Evolutionary conservation across 1,284 basidiomycete genomes (phyloP), one percentile per base, ranked within the genome.

Genomic region (Ganoderma lingzhi): DNA sequence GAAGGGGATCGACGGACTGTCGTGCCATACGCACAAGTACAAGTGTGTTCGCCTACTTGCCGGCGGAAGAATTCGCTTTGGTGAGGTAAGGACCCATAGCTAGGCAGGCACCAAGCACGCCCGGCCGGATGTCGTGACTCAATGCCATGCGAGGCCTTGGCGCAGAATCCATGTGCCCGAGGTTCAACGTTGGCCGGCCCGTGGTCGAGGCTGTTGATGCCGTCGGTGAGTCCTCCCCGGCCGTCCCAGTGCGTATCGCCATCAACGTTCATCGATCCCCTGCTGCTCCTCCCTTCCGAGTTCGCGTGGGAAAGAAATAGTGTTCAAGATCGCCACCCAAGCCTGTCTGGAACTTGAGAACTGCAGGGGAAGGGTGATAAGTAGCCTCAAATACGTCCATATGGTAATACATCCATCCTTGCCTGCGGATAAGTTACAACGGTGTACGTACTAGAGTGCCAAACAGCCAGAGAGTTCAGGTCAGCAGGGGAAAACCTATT

Each of bases 381-480:
- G n/a, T n/a, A n/a, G n/a, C n/a, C n/a, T n/a, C n/a, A n/a, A n/a
- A n/a, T n/a, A n/a, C n/a, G n/a, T n/a, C n/a, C n/a, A n/a, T n/a
- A n/a, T n/a, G n/a, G n/a, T n/a, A n/a, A n/a, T n/a, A n/a, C n/a
- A n/a, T n/a, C n/a, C n/a, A n/a, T n/a, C n/a, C n/a, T n/a, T n/a
- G n/a, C n/a, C n/a, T n/a, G n/a, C n/a, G n/a, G n/a, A n/a, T n/a
- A n/a, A n/a, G n/a, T n/a, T n/a, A n/a, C n/a, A n/a, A n/a, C n/a
- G n/a, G n/a, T n/a, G n/a, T n/a, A n/a, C n/a, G n/a, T n/a, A n/a
- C n/a, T n/a, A n/a, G 35, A 6, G 14, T 37, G 91, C 86, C 35
- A 93, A 82, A 76, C n/a, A n/a, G n/a, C n/a, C 92, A 72, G 15
- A 3, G 6, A 23, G 9, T 32, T 55, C 19, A 44, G 32, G 51